These are phyloP conservation scores for Fraxinus ornus DNA, from an alignment of 305 asterid species.

Conservation along the genomic window DNA sequence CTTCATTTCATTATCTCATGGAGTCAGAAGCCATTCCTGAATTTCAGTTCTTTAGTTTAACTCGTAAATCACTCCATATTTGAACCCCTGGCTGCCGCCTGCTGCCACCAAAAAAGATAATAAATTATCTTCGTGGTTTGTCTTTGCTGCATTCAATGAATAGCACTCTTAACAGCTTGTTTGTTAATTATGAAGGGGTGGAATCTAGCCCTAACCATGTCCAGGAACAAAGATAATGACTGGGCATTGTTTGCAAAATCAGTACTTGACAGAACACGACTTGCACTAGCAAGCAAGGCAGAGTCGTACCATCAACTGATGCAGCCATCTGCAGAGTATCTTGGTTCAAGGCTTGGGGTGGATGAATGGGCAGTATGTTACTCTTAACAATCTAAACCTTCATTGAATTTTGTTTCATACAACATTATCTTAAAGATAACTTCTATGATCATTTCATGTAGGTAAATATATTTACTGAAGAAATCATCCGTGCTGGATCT, in stretches of 20 bases:
- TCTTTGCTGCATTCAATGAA: conserved; percentile 4
- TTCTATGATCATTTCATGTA: conserved; percentile 36
- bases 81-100: neutral
- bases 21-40: conserved; percentile 1
- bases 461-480: conserved; percentile 96
- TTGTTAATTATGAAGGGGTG: conserved; percentile 64
- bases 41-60: neutral
- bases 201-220: conserved; percentile 76
- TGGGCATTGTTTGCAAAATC: conserved; percentile 98
- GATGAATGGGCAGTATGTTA: conserved; percentile 84
- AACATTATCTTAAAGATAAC: conserved; percentile 21
- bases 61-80: neutral
- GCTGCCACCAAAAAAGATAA: neutral
- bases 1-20: neutral
- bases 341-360: conserved; percentile 88
- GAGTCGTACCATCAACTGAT: conserved; percentile 82
- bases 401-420: conserved; percentile 1
- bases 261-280: conserved; percentile 91
- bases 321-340: conserved; percentile 98
- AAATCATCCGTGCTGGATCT: conserved; percentile 94
- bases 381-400: conserved; percentile 18
- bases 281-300: conserved; percentile 86
- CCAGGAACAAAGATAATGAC: conserved; percentile 50
- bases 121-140: neutral
- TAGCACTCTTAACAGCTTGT: conserved; percentile 21